phyloP scores from a whole-genome alignment of 257 asterid genomes.

The Gentiana straminea region DNA sequence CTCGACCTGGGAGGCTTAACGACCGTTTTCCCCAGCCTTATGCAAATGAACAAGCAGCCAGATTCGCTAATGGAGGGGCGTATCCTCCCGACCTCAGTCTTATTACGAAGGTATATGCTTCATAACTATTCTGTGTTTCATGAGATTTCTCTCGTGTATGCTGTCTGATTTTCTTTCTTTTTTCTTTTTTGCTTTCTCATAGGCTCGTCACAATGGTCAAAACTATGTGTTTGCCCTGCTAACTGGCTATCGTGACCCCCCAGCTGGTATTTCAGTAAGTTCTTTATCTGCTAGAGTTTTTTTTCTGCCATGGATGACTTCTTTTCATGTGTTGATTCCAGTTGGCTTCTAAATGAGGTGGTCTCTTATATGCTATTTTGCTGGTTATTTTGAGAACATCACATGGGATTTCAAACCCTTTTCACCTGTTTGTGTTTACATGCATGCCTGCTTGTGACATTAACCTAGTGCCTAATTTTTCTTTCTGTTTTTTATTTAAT shows the following conservation, averaged over 20 bases:
- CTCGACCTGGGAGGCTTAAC: slow-evolving; percentile 70
- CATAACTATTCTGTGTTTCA: background rate
- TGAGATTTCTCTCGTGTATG: background rate
- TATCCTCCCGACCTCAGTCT: slow-evolving; percentile 83
- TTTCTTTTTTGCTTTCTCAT: slow-evolving; percentile 8
- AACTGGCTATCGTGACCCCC: slow-evolving; percentile 77
- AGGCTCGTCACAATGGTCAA: slow-evolving; percentile 79
- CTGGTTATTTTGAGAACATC: too few species aligned
- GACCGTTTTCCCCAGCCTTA: slow-evolving; percentile 79
- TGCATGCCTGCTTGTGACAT: too few species aligned
- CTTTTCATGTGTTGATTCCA: too few species aligned
- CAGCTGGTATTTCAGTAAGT: slow-evolving; percentile 61
- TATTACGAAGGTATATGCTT: slow-evolving; percentile 48
- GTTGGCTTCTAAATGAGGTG: too few species aligned
- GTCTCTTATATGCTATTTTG: too few species aligned
- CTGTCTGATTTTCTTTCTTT: slow-evolving; percentile 3
- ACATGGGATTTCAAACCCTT: too few species aligned
- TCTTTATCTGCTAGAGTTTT: slow-evolving; percentile 1
- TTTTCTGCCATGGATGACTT: background rate
- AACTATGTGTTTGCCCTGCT: slow-evolving; percentile 64
- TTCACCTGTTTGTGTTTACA: too few species aligned
- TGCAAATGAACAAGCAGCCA: slow-evolving; percentile 68
- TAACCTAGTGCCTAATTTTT: too few species aligned
- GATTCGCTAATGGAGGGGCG: slow-evolving; percentile 86
- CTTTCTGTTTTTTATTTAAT: too few species aligned